These are phyloP conservation scores for Spizellomyces punctatus DNA, from an alignment of 192 early-diverging fungal genomes.

Conservation along the genomic window DNA sequence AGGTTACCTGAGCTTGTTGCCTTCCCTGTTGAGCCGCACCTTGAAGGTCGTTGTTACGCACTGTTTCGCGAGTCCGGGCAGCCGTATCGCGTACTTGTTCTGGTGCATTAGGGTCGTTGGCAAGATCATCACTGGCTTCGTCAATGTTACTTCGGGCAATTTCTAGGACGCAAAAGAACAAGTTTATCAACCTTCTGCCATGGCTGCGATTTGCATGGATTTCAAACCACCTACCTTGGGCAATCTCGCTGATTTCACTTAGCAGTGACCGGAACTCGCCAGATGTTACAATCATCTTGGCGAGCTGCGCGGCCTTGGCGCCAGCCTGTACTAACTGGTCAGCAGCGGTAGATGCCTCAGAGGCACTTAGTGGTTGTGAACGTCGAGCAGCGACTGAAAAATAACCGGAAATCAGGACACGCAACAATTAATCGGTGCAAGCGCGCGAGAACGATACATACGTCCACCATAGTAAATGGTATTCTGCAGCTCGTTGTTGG, in stretches of 20 bases:
- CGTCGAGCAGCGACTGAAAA: not conserved
- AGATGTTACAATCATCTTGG: conserved; percentile 47
- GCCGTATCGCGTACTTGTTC: conserved; percentile 23
- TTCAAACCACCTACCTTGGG: conserved; percentile 36
- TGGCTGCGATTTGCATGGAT: not conserved
- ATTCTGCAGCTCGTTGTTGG: conserved; percentile 52
- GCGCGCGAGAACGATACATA: not conserved
- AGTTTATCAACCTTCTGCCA: not conserved
- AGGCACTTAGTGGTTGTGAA: not conserved
- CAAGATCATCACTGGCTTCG: conserved; percentile 24
- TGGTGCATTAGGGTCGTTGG: conserved; percentile 32
- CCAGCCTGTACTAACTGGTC: conserved; percentile 37
- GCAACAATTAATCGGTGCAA: not conserved
- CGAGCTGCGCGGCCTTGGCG: conserved; percentile 43
- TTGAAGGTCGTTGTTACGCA: conserved; percentile 23
- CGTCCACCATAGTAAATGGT: conserved; percentile 30
- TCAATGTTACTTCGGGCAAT: conserved; percentile 19
- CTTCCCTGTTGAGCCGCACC: conserved; percentile 23
- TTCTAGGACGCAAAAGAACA: conserved; percentile 3
- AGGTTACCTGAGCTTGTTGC: conserved; percentile 22
- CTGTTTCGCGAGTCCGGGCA: conserved; percentile 28
- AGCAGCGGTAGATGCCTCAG: conserved; percentile 20
- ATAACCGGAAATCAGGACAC: not conserved
- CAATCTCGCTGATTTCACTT: conserved; percentile 41
- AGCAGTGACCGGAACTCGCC: conserved; percentile 50